Percentiles rank a stretch among this genome's conserved stretches.
Conservation (phyloP, 352 stramenopile species). For the Phytophthora pisi region DNA sequence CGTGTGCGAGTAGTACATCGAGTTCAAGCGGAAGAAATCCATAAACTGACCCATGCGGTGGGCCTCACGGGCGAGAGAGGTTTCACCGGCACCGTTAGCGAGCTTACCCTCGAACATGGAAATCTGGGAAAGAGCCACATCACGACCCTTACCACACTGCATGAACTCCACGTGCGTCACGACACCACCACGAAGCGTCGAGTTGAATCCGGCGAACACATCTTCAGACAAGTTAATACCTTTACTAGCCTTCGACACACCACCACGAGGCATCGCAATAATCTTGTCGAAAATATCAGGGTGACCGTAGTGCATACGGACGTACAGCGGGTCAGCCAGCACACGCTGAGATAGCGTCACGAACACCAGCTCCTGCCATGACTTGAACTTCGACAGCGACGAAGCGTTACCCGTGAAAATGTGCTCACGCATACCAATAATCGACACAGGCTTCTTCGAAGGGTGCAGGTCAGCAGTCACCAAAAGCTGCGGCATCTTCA, state of each 20-base stretch:
- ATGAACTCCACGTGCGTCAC: constrained; percentile 82
- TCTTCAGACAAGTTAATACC: constrained; percentile 86
- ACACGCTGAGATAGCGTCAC: constrained; percentile 82
- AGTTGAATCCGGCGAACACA: constrained; percentile 83
- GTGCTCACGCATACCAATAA: constrained; percentile 86
- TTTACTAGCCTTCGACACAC: constrained; percentile 81
- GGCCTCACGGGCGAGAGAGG: constrained; percentile 67
- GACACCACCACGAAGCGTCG: constrained; percentile 66
- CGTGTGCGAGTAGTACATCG: constrained; percentile 87
- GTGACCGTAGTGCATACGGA: constrained; percentile 86
- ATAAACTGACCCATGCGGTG: constrained; percentile 84
- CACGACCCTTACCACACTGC: constrained; percentile 82
- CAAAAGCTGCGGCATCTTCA: constrained; percentile 86
- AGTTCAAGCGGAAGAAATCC: constrained; percentile 85
- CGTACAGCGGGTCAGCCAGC: constrained; percentile 72
- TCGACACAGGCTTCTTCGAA: constrained; percentile 74
- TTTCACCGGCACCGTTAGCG: constrained; percentile 78
- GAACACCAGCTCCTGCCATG: constrained; percentile 82
- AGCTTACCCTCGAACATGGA: constrained; percentile 85
- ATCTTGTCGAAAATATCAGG: constrained; percentile 85
- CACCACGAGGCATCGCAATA: constrained; percentile 69
- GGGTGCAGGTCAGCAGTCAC: constrained; percentile 67
- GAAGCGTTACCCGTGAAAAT: constrained; percentile 85
- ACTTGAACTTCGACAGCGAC: constrained; percentile 83
- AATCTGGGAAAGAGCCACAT: constrained; percentile 82